Evolutionary conservation across 2,329 filamentous ascomycete species (phyloP).

Genomic region (Huntiella omanensis): DNA sequence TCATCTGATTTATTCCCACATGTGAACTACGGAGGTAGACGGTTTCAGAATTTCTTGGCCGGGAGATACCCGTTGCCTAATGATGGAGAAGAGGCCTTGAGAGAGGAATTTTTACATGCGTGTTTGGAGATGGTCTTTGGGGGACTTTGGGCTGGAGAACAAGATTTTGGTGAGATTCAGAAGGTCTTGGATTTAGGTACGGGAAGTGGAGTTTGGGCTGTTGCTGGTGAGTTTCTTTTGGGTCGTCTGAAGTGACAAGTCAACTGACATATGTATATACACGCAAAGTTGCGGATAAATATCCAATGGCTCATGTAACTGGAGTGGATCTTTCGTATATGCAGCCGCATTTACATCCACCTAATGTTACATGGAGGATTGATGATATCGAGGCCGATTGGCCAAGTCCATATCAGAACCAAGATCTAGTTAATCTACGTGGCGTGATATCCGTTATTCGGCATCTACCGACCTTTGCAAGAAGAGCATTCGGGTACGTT

Average conservation of each 20-base stretch:
- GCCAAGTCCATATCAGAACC: constrained; percentile 18
- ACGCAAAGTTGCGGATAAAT: constrained; percentile 24
- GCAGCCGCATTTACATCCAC: constrained; percentile 29
- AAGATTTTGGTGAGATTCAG: constrained; percentile 23
- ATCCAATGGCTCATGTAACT: constrained; percentile 26
- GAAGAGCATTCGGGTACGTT: too few relatives aligned
- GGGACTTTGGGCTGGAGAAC: constrained; percentile 24
- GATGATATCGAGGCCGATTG: constrained; percentile 21
- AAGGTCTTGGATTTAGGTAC: constrained; percentile 33
- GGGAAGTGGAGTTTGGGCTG: constrained; percentile 36
- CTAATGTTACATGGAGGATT: constrained; percentile 34
- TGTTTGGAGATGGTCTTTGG: constrained; percentile 30
- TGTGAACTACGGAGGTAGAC: constrained; percentile 25
- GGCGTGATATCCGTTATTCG: too few relatives aligned
- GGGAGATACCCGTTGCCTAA: constrained; percentile 33
- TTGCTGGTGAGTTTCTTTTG: constrained; percentile 23
- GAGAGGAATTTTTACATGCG: constrained; percentile 29
- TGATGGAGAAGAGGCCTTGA: constrained; percentile 29
- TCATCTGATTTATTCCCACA: constrained; percentile 18
- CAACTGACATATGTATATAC: not conserved
- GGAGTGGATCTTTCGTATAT: constrained; percentile 27
- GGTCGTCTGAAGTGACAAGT: not conserved
- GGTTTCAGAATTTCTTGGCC: constrained; percentile 29
- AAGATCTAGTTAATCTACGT: too few relatives aligned
- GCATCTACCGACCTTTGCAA: too few relatives aligned